A percentile compares a stretch with the other conserved stretches of the same genome.
Conservation (phyloP, 441 rosid genomes). For the Aleurites moluccanus region DNA sequence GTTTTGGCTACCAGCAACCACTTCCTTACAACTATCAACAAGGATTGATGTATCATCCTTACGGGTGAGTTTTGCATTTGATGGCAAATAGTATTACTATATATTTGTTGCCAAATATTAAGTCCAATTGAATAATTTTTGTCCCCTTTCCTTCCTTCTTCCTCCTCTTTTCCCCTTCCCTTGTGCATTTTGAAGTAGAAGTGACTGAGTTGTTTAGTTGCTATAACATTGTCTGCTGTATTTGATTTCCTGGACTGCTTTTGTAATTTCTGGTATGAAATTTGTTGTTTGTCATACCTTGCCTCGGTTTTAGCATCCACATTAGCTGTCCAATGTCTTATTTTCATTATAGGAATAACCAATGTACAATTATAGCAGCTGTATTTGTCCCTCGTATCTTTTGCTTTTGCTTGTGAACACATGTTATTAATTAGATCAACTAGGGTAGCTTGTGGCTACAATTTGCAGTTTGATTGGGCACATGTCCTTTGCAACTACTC, state of each 20-base stretch:
- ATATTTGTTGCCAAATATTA: background rate
- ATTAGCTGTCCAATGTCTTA: background rate
- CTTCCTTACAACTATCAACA: constrained; percentile 73
- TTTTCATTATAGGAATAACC: background rate
- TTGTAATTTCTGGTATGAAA: background rate
- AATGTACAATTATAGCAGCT: background rate
- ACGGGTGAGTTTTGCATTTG: constrained; percentile 63
- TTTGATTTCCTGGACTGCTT: background rate
- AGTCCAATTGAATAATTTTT: background rate
- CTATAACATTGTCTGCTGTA: background rate
- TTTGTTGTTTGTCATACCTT: background rate
- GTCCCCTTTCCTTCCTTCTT: background rate
- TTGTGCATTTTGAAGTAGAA: background rate
- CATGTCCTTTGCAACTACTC: constrained; percentile 37
- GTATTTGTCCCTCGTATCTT: background rate
- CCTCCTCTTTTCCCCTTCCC: background rate
- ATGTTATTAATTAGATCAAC: constrained; percentile 14
- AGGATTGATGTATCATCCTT: constrained; percentile 72
- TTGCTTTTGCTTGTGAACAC: background rate
- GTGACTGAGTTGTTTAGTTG: background rate
- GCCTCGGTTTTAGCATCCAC: background rate
- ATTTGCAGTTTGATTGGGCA: constrained; percentile 28
- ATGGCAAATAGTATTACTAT: background rate
- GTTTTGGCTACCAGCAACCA: constrained; percentile 70
- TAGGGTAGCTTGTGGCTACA: background rate